These are phyloP conservation scores for Lepidopterella palustris DNA, from an alignment of 495 filamentous ascomycete species.

Conservation along the genomic window DNA sequence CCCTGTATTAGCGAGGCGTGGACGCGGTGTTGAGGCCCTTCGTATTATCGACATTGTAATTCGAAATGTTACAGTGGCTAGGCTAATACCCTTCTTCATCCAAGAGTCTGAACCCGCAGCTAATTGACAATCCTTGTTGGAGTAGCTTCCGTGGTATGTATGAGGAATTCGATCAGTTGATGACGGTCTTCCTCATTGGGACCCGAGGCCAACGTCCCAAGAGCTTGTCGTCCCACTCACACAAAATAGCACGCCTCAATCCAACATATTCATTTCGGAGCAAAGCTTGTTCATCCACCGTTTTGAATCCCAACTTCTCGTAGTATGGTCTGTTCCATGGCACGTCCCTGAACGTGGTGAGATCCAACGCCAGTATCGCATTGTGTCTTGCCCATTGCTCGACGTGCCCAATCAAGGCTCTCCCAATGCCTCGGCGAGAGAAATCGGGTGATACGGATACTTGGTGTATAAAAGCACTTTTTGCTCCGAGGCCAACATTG, in stretches of 20 bases:
- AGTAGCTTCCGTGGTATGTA: not conserved
- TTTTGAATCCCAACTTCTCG: not conserved
- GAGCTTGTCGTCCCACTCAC: not conserved
- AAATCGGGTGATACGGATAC: not conserved
- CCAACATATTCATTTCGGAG: not conserved
- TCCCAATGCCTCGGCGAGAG: not conserved
- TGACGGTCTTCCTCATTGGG: not conserved
- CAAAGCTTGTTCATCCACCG: not conserved
- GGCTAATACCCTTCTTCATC: too few species aligned
- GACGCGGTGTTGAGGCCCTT: too few species aligned
- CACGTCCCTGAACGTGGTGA: not conserved
- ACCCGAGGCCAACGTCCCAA: not conserved
- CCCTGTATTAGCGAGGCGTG: too few species aligned
- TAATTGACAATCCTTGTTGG: not conserved
- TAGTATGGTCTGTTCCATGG: conserved; percentile 1
- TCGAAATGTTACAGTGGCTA: too few species aligned
- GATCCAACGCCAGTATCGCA: not conserved
- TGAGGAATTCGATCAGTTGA: not conserved
- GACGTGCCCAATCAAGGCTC: not conserved
- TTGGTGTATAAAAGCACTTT: not conserved
- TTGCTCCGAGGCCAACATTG: not conserved
- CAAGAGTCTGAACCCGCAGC: not conserved
- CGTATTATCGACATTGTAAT: too few species aligned
- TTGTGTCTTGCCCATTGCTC: not conserved
- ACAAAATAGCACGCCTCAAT: not conserved